phyloP scores from a whole-genome alignment of 2,329 filamentous ascomycete genomes.

The Fusarium pseudograminearum region DNA sequence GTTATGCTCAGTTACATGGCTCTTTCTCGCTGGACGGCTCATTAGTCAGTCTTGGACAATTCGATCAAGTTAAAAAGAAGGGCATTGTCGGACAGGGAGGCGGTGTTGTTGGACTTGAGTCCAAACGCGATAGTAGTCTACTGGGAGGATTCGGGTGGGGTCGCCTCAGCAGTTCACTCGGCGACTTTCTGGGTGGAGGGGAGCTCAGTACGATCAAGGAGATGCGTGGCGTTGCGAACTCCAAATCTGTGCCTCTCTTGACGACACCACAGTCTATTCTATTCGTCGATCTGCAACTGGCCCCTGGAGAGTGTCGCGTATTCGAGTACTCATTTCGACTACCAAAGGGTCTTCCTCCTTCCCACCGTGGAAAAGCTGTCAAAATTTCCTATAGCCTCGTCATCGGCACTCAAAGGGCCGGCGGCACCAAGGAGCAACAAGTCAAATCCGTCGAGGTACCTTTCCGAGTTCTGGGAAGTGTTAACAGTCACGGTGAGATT shows the following conservation, averaged over 20 bases:
- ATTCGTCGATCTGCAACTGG: slow-evolving; percentile 91
- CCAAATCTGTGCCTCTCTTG: slow-evolving; percentile 89
- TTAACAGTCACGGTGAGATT: slow-evolving; percentile 88
- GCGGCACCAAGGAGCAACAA: slow-evolving; percentile 81
- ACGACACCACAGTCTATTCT: slow-evolving; percentile 95
- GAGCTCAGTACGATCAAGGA: slow-evolving; percentile 95
- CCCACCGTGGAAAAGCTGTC: slow-evolving; percentile 89
- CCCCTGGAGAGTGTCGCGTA: slow-evolving; percentile 86
- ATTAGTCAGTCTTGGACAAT: slow-evolving; percentile 86
- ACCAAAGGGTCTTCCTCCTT: slow-evolving; percentile 89
- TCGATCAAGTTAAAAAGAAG: slow-evolving; percentile 96
- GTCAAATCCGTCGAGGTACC: slow-evolving; percentile 93
- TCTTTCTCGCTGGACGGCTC: slow-evolving; percentile 94
- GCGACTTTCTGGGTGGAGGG: slow-evolving; percentile 84
- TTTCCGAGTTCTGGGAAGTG: slow-evolving; percentile 92
- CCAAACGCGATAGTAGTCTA: slow-evolving; percentile 81
- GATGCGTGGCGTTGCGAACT: slow-evolving; percentile 88
- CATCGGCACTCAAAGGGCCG: slow-evolving; percentile 89
- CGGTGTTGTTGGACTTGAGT: slow-evolving; percentile 85
- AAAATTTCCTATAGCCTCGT: slow-evolving; percentile 93
- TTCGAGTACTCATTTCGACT: slow-evolving; percentile 90
- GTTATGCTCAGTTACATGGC: slow-evolving; percentile 92
- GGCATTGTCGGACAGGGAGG: slow-evolving; percentile 89
- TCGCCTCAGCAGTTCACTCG: slow-evolving; percentile 86
- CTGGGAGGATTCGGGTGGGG: slow-evolving; percentile 90